Conservation (phyloP, 441 rosid species). For the Bruguiera hainesii region DNA sequence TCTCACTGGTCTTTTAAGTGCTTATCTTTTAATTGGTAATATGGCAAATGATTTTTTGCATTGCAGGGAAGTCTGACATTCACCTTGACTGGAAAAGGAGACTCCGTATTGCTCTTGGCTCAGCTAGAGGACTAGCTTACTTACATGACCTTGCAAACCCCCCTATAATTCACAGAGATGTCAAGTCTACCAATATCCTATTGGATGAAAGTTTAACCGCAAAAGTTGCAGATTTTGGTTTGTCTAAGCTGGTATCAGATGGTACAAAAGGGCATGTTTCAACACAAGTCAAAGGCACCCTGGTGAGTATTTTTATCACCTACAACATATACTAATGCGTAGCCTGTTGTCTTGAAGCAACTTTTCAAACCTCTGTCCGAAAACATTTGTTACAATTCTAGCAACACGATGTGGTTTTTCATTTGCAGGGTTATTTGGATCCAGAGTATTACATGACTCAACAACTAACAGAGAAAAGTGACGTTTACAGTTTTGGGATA, state of each 20-base stretch:
- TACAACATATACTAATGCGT: background rate
- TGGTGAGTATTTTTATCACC: slow-evolving; percentile 43
- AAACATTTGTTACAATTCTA: background rate
- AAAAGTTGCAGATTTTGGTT: slow-evolving; percentile 96
- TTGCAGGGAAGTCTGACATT: slow-evolving; percentile 61
- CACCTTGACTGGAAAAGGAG: slow-evolving; percentile 87
- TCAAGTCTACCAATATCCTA: slow-evolving; percentile 85
- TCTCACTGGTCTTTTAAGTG: no score
- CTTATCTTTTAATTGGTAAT: no score
- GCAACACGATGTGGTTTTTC: background rate
- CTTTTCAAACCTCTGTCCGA: no score
- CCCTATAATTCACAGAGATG: slow-evolving; percentile 93
- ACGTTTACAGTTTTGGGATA: slow-evolving; percentile 94
- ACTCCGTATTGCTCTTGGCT: slow-evolving; percentile 81
- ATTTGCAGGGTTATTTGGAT: slow-evolving; percentile 85
- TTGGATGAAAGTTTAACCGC: slow-evolving; percentile 87
- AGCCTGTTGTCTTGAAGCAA: background rate
- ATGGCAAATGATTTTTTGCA: background rate
- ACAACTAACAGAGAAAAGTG: slow-evolving; percentile 92
- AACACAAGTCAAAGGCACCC: slow-evolving; percentile 98
- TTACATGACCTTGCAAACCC: slow-evolving; percentile 96
- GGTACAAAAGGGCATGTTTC: slow-evolving; percentile 89
- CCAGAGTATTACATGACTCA: slow-evolving; percentile 98
- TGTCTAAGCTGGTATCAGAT: slow-evolving; percentile 88
- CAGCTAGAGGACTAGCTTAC: slow-evolving; percentile 91